These are phyloP conservation scores for Pseudozyma tsukubaensis DNA, from an alignment of 1,284 basidiomycete genomes.

Conservation along the genomic window DNA sequence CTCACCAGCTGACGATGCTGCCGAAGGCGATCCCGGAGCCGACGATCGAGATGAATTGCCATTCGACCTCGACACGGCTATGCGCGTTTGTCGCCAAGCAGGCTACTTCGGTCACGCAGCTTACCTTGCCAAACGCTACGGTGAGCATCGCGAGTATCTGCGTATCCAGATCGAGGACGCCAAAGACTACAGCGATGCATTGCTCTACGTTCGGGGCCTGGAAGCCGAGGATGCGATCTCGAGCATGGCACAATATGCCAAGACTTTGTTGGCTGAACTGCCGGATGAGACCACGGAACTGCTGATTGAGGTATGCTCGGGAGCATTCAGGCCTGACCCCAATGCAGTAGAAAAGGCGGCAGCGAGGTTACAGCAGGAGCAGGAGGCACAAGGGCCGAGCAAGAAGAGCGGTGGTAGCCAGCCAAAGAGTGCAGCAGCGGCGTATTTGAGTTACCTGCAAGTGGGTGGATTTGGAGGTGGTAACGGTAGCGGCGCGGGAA, in stretches of 20 bases:
- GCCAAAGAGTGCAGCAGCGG: conserved; percentile 38
- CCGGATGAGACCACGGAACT: conserved; percentile 89
- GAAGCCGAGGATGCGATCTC: conserved; percentile 75
- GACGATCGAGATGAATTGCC: conserved; percentile 75
- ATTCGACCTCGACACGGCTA: conserved; percentile 96
- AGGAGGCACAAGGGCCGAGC: conserved; percentile 1
- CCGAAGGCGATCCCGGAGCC: conserved; percentile 70
- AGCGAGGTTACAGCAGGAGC: neutral
- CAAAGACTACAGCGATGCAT: conserved; percentile 82
- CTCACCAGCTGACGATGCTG: conserved; percentile 14
- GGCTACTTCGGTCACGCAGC: conserved; percentile 95
- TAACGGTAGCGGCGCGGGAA: neutral
- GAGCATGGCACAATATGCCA: conserved; percentile 67
- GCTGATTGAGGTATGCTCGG: conserved; percentile 90
- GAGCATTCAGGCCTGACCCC: conserved; percentile 67
- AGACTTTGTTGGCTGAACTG: conserved; percentile 78
- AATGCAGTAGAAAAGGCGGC: conserved; percentile 3
- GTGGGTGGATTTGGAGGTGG: conserved; percentile 45
- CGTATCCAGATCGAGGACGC: conserved; percentile 95
- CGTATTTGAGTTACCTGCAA: conserved; percentile 53
- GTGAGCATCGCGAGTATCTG: conserved; percentile 89
- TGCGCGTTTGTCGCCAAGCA: conserved; percentile 93
- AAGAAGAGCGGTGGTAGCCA: conserved; percentile 12
- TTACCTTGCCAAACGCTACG: conserved; percentile 91
- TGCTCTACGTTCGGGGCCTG: conserved; percentile 82